These are phyloP conservation scores for Globisporangium canariense DNA, from an alignment of 352 stramenopile species.

Conservation along the genomic window DNA sequence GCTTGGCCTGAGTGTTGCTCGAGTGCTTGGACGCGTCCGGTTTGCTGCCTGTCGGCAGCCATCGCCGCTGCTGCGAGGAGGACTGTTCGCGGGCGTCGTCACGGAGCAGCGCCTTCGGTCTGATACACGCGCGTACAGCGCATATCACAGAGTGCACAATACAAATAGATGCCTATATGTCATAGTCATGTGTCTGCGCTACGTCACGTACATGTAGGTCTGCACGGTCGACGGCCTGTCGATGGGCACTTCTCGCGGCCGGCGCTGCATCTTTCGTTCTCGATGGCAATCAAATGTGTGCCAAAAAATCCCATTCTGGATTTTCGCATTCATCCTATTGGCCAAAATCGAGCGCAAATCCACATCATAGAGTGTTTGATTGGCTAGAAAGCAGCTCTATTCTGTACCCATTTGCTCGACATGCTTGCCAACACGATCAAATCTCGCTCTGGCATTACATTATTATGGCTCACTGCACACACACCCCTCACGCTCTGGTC, in stretches of 20 bases:
- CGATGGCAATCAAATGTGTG: neutral
- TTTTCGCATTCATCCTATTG: neutral
- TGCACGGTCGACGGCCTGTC: constrained; percentile 52
- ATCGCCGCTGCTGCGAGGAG: constrained; percentile 17
- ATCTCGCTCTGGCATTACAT: too few relatives aligned
- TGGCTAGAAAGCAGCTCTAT: neutral
- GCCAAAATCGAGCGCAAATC: neutral
- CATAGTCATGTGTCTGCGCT: too few relatives aligned
- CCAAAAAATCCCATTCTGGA: neutral
- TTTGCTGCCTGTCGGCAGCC: constrained; percentile 48
- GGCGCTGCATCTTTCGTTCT: constrained; percentile 13
- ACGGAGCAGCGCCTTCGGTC: constrained; percentile 27
- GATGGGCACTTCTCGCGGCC: constrained; percentile 54
- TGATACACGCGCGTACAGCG: constrained; percentile 17
- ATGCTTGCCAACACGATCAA: too few relatives aligned
- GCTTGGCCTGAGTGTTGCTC: constrained; percentile 22
- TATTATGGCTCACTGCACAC: too few relatives aligned
- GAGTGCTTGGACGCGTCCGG: constrained; percentile 58
- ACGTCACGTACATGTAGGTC: constrained; percentile 40
- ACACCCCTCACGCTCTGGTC: neutral
- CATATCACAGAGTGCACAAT: neutral
- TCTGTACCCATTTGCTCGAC: too few relatives aligned
- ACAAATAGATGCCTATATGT: neutral
- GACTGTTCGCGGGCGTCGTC: constrained; percentile 21
- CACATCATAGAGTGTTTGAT: neutral